A percentile compares a stretch with the other conserved stretches of the same genome.
These are phyloP conservation scores for Melanopsichium pennsylvanicum DNA, from an alignment of 1,284 basidiomycete genomes.

Conservation along the genomic window DNA sequence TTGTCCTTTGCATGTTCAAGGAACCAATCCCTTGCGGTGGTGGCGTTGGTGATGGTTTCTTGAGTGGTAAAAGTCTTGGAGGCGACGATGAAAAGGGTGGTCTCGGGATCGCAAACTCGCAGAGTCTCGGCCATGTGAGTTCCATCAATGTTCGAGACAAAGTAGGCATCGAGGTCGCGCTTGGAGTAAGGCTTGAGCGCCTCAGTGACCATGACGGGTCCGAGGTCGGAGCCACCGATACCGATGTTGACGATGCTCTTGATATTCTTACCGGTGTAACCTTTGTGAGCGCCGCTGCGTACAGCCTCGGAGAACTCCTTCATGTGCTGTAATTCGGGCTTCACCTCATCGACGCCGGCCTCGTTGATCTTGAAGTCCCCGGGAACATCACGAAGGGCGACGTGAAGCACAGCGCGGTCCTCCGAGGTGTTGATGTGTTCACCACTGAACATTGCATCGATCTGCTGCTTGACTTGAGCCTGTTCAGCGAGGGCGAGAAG, in stretches of 20 bases:
- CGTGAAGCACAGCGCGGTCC: conserved; percentile 92
- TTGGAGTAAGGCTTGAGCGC: conserved; percentile 92
- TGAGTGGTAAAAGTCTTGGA: conserved; percentile 99
- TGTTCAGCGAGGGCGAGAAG: conserved; percentile 84
- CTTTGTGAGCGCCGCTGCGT: conserved; percentile 88
- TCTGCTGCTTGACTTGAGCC: conserved; percentile 82
- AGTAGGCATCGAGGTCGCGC: conserved; percentile 84
- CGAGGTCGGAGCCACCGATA: conserved; percentile 96
- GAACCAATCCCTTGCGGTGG: conserved; percentile 94
- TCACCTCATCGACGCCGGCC: conserved; percentile 81
- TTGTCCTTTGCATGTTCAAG: conserved; percentile 76
- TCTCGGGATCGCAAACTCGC: conserved; percentile 83
- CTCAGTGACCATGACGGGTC: conserved; percentile 98
- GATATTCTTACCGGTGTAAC: conserved; percentile 95
- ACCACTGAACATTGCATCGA: conserved; percentile 93
- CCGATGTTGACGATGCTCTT: conserved; percentile 97
- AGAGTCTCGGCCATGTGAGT: conserved; percentile 94
- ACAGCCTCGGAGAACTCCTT: conserved; percentile 86
- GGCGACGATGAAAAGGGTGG: conserved; percentile 95
- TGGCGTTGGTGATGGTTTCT: conserved; percentile 98
- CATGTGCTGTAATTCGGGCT: conserved; percentile 86
- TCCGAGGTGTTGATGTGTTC: conserved; percentile 99
- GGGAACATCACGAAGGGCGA: conserved; percentile 88
- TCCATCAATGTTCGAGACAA: conserved; percentile 98
- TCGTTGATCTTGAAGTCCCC: conserved; percentile 75